Percentiles rank a stretch among this genome's conserved stretches.
phyloP scores from a whole-genome alignment of 2,329 filamentous ascomycete species.

The Exophiala viscosa region DNA sequence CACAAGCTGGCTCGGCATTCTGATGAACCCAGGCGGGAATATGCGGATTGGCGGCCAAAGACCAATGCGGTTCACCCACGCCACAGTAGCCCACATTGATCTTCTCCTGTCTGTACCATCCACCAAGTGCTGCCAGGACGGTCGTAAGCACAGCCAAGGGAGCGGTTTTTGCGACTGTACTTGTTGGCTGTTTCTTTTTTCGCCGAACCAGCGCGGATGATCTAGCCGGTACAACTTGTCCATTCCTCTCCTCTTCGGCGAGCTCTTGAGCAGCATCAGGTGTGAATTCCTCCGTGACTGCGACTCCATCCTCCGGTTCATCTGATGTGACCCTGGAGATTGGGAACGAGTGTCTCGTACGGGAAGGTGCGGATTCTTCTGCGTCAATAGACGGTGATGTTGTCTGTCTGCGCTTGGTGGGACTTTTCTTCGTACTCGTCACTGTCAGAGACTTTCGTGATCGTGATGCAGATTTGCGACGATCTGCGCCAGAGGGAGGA shows the following conservation, averaged over 20 bases:
- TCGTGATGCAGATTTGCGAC: constrained; percentile 50
- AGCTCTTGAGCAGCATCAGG: constrained; percentile 83
- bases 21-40: constrained; percentile 70
- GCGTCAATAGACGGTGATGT: constrained; percentile 45
- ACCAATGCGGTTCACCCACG: constrained; percentile 63
- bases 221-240: constrained; percentile 25
- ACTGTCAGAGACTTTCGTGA: constrained; percentile 30
- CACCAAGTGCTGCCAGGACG: constrained; percentile 67
- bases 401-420: constrained; percentile 48
- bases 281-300: constrained; percentile 87
- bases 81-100: constrained; percentile 94
- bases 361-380: constrained; percentile 53
- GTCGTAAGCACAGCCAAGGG: constrained; percentile 68
- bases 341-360: constrained; percentile 51
- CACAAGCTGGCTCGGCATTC: constrained; percentile 70
- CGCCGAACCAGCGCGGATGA: constrained; percentile 36
- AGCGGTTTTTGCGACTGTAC: constrained; percentile 58
- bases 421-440: constrained; percentile 28
- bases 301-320: constrained; percentile 45
- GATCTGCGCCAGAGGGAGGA: constrained; percentile 52
- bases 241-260: constrained; percentile 52
- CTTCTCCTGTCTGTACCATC: constrained; percentile 92
- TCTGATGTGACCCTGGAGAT: constrained; percentile 46
- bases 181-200: constrained; percentile 46
- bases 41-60: constrained; percentile 54